phyloP scores from a whole-genome alignment of 495 filamentous ascomycete genomes.

The Aspergillus bridgeri region DNA sequence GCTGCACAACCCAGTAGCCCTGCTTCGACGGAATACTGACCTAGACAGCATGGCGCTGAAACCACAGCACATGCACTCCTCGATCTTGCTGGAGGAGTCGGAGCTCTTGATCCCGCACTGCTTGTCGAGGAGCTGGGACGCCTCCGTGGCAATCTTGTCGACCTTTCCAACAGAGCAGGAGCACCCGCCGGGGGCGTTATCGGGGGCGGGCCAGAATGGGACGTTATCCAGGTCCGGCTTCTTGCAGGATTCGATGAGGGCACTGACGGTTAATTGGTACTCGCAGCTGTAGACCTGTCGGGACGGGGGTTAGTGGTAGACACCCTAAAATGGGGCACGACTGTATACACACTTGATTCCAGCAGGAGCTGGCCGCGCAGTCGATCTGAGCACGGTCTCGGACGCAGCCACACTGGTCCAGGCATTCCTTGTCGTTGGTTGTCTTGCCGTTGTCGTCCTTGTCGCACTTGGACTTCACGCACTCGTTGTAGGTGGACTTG shows the following conservation, averaged over 20 bases:
- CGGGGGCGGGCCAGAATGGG: constrained; percentile 25
- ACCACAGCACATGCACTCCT: constrained; percentile 22
- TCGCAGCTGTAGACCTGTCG: constrained; percentile 27
- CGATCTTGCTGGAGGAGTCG: background rate
- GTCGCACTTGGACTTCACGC: constrained; percentile 20
- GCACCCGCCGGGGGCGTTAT: constrained; percentile 21
- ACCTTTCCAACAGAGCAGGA: constrained; percentile 24
- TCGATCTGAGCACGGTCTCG: constrained; percentile 14
- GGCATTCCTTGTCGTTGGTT: constrained; percentile 17
- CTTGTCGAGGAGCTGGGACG: background rate
- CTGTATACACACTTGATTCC: constrained; percentile 21
- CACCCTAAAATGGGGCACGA: background rate
- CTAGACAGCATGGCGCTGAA: constrained; percentile 20
- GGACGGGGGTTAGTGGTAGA: background rate
- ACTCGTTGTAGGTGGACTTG: constrained; percentile 7
- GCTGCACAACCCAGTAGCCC: no score
- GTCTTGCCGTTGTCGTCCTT: constrained; percentile 6
- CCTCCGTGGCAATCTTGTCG: constrained; percentile 5
- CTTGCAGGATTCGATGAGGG: constrained; percentile 6
- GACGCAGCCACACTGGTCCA: constrained; percentile 17
- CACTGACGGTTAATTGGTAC: constrained; percentile 19
- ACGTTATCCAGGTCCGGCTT: constrained; percentile 9
- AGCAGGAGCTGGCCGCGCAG: constrained; percentile 20
- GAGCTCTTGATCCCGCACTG: background rate
- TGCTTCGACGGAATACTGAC: constrained; percentile 12